These are phyloP conservation scores for Leptographium wingfieldii DNA, from an alignment of 2,329 filamentous ascomycete genomes.

Conservation along the genomic window DNA sequence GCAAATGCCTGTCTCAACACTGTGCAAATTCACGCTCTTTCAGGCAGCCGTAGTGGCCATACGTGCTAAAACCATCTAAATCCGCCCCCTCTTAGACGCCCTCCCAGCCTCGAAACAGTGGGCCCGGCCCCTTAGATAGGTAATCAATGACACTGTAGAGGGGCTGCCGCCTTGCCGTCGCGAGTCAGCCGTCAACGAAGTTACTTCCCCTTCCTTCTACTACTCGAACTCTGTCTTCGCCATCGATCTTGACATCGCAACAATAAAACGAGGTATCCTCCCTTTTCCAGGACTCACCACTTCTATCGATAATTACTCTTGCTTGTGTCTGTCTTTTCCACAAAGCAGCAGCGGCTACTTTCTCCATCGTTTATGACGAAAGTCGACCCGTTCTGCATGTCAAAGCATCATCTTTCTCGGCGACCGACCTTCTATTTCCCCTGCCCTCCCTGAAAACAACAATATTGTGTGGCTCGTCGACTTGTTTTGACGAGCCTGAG, in stretches of 20 bases:
- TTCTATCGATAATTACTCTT: not conserved
- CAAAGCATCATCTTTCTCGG: not conserved
- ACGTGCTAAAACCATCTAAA: not conserved
- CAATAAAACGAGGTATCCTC: not conserved
- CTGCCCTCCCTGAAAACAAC: not conserved
- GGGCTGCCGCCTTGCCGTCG: not conserved
- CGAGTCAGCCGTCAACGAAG: not conserved
- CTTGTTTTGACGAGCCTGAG: constrained; percentile 12
- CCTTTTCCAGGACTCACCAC: not conserved
- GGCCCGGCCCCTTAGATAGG: not conserved
- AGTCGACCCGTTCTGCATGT: not conserved
- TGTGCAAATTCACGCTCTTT: not conserved
- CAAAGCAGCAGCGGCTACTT: not conserved
- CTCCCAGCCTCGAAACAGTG: not conserved
- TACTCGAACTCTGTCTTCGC: not conserved
- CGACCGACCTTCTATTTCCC: not conserved
- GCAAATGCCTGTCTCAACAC: not conserved
- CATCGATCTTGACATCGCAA: not conserved
- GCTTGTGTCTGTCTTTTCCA: not conserved
- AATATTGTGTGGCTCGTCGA: constrained; percentile 11
- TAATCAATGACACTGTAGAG: not conserved
- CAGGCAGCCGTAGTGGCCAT: not conserved
- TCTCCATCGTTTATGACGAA: not conserved
- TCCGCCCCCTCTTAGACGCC: not conserved
- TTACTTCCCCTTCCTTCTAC: not conserved